Evolutionary conservation across 2,329 filamentous ascomycete species (phyloP).

Genomic region (Cladosporium sphaerospermum): DNA sequence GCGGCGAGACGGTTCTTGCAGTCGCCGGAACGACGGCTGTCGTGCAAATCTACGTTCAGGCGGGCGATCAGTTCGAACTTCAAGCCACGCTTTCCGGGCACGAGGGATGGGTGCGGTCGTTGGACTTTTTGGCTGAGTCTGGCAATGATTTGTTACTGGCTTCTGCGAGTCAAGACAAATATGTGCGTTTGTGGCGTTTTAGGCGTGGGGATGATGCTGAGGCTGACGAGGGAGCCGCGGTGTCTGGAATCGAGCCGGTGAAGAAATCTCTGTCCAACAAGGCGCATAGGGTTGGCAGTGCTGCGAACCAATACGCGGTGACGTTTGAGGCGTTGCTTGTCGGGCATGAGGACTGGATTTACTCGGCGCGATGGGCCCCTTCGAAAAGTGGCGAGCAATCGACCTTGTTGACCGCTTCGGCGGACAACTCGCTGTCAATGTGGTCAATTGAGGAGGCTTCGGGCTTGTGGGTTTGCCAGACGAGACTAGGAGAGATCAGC

Average conservation of each 20-base stretch:
- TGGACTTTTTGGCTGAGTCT: conserved; percentile 60
- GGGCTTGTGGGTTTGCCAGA: conserved; percentile 84
- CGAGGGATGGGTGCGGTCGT: conserved; percentile 87
- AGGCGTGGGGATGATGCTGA: conserved; percentile 51
- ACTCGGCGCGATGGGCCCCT: conserved; percentile 71
- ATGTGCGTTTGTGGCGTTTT: conserved; percentile 87
- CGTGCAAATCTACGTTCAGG: conserved; percentile 69
- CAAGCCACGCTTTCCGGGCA: conserved; percentile 79
- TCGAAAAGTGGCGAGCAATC: conserved; percentile 30
- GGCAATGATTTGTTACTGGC: conserved; percentile 71
- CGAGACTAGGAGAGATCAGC: conserved; percentile 86
- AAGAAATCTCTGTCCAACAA: conserved; percentile 71
- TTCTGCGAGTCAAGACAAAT: conserved; percentile 96
- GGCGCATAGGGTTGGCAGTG: conserved; percentile 65
- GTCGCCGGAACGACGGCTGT: conserved; percentile 76
- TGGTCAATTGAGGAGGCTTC: conserved; percentile 82
- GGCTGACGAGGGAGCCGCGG: neutral
- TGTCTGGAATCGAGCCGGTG: neutral
- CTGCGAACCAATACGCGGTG: conserved; percentile 62
- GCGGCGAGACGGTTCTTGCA: conserved; percentile 54
- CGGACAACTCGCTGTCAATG: conserved; percentile 88
- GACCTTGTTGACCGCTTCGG: conserved; percentile 74
- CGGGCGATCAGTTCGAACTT: conserved; percentile 53
- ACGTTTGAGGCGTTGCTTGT: conserved; percentile 92
- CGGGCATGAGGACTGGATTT: conserved; percentile 98